These are phyloP conservation scores for Paecilomyces variotii DNA, from an alignment of 2,329 filamentous ascomycete genomes.

Conservation along the genomic window DNA sequence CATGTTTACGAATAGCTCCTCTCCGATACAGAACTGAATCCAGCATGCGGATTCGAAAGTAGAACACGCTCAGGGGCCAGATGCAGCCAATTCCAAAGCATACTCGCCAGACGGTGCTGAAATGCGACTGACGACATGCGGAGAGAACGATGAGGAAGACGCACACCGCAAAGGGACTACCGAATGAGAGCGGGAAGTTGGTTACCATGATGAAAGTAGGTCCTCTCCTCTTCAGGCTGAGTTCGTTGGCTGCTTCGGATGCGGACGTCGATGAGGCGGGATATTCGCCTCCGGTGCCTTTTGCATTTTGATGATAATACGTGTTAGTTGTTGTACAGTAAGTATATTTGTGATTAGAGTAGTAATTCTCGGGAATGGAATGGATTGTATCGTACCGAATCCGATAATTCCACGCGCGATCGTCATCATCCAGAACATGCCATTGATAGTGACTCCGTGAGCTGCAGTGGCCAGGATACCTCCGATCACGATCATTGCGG, in stretches of 20 bases:
- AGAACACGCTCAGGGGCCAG: conserved; percentile 47
- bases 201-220: conserved; percentile 43
- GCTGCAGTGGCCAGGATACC: conserved; percentile 40
- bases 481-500: conserved; percentile 40
- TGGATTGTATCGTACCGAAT: conserved; percentile 25
- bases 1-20: conserved; percentile 45
- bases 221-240: conserved; percentile 30
- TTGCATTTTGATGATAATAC: not conserved
- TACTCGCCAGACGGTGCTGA: conserved; percentile 40
- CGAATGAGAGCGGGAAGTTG: conserved; percentile 35
- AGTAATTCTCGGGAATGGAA: no score
- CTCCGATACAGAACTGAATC: conserved; percentile 46
- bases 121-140: conserved; percentile 26
- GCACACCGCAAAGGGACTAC: conserved; percentile 36
- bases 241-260: conserved; percentile 43
- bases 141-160: conserved; percentile 42
- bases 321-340: not conserved
- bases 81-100: conserved; percentile 44
- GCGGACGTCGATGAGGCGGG: conserved; percentile 41
- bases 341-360: not conserved
- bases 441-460: conserved; percentile 37
- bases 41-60: conserved; percentile 48
- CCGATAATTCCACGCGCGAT: conserved; percentile 42
- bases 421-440: conserved; percentile 49
- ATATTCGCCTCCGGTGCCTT: conserved; percentile 39